Base-by-base conservation (phyloP, 1,139 yeast genomes). In the Pneumocystis murina region DNA sequence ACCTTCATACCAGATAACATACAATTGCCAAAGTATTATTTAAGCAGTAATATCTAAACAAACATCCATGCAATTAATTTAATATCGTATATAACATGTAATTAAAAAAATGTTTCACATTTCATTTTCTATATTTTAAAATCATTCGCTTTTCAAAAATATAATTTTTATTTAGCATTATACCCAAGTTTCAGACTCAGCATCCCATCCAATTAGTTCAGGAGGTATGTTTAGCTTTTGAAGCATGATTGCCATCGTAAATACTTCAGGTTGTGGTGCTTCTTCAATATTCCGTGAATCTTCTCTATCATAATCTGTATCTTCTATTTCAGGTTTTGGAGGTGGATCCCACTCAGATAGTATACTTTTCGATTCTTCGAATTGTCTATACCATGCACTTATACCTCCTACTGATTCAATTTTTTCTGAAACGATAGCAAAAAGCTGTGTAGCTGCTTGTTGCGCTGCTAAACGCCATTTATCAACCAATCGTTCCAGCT, bases 191-290 rank as follows among this genome's bases (percentile, higher is more conserved):
- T 40, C 60, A 6, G 60, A 20, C 7, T 58, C 28, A 2, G 10
- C 38, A 48, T 62, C 63, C 33, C 58, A 62, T 12, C 62, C 62
- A 14, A 62, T 62, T 24, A 60, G 16, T 12, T 62, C 62, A 30
- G n/a, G 10, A 24, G 64, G 65, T 16, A 62, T 61, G 14, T 64
- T 61, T 6, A 62, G 17, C 28, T 62, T 63, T 14, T 62, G 35
- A 28, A 62, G 43, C 58, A 62, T 60, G 61, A 62, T 62, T 6
- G 57, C 43, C 65, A 62, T 62, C 14, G 64, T 63, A 62, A 62
- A 62, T 20, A 40, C 41, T 6, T 58, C 48, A n/a, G 58, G 35
- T 17, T 35, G 35, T 40, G 63, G 35, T 54, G 24, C 12, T 33
- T 38, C 30, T 38, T 38, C 39, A 3, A 0, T 12, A 40, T 40